These are phyloP conservation scores for Gnaphalium uliginosum DNA, from an alignment of 129 eudicot species.

Conservation along the genomic window DNA sequence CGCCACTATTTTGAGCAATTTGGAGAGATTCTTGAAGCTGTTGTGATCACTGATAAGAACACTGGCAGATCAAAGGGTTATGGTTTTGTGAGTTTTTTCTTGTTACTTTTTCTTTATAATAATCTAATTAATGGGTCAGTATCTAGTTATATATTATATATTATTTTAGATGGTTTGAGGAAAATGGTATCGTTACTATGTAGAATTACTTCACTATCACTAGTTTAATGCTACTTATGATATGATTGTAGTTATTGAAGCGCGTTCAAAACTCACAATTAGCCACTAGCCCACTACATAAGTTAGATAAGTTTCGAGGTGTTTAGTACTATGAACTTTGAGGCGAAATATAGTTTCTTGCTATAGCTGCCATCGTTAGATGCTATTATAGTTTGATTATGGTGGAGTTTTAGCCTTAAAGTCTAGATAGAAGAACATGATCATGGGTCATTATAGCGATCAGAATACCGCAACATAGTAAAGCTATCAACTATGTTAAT, in stretches of 20 bases:
- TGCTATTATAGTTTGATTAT: neutral
- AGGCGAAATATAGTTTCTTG: constrained; percentile 11
- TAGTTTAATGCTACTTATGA: neutral
- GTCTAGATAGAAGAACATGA: neutral
- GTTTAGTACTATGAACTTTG: neutral
- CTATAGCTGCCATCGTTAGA: neutral
- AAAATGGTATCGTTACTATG: neutral
- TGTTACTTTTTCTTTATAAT: neutral
- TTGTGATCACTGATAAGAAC: constrained; percentile 92
- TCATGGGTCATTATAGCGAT: neutral
- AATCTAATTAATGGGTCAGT: neutral
- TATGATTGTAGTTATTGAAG: neutral
- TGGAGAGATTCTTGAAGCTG: constrained; percentile 98
- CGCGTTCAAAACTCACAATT: neutral
- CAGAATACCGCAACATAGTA: neutral
- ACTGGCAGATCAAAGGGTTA: constrained; percentile 98
- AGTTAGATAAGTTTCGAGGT: neutral
- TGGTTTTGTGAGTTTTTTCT: constrained; percentile 75
- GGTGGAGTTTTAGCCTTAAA: too few relatives aligned
- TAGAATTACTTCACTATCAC: neutral
- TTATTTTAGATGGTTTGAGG: too few relatives aligned
- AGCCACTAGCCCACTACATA: too few relatives aligned
- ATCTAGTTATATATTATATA: neutral
- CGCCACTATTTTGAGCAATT: constrained; percentile 84
- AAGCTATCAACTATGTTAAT: neutral